Base-by-base conservation (phyloP, 352 stramenopile species). In the Phytophthora melonis region DNA sequence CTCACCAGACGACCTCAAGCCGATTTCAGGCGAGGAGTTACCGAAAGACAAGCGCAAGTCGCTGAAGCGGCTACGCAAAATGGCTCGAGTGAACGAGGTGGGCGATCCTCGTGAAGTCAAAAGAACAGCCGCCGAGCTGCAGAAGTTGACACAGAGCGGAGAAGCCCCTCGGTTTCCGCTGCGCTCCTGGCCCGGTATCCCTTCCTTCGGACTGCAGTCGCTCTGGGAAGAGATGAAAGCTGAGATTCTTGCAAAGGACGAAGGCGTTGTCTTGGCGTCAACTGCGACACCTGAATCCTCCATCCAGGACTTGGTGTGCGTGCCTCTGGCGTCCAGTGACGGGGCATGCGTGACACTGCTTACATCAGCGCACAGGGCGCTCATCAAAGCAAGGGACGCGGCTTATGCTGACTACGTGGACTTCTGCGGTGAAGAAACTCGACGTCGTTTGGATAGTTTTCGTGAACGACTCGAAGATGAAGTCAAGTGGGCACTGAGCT, bases 21-120 rank as follows among this genome's bases (percentile, higher is more conserved):
- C 80, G 47, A 78, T 88, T 57, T 77, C 58, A 19, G 78, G 80
- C 3, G 78, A 89, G 36, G 72, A 86, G 23, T 54, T 84, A 2
- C 72, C 80, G 0, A 88, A 84, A 34, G 61, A 73, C n/a, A 88
- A 93, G 72, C 84, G 86, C 34, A 94, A 94, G 66, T 89, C 86
- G 14, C 82, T 94, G 19, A 91, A 90, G 62, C 75, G 87, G 1
- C 72, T 94, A 11, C 81, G 86, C 14, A 94, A 94, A 62, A 21
- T 86, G 23, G 85, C 74, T 21, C 79, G 84, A 23, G 81, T 91
- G 41, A 74, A 82, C 19, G 83, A 93, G 49, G 61, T 75, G 6
- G 86, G 88, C 3, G 86, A 93, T 54, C 66, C 76, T 53, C 82
- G 80, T 8, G 84, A 93, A 65, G 82, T 85, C 14, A 79, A 79